Conservation (phyloP, 441 rosid species). For the Corymbia calophylla region DNA sequence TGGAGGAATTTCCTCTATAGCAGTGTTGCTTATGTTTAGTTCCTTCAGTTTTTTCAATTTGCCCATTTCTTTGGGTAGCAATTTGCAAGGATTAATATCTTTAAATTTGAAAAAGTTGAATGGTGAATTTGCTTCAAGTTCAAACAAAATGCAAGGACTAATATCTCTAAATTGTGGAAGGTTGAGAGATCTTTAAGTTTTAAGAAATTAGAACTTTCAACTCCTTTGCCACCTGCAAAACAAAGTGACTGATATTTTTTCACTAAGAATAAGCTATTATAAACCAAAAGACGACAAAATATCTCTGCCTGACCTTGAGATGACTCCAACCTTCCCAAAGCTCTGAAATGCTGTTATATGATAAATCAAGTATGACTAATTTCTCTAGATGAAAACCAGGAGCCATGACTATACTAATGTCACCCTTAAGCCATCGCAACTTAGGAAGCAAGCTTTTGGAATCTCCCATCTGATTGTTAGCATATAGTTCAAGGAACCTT, state of each 20-base stretch:
- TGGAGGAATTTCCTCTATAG: background rate
- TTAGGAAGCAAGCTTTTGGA: background rate
- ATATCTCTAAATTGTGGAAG: background rate
- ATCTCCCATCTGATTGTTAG: background rate
- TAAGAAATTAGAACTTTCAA: background rate
- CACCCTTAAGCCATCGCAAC: background rate
- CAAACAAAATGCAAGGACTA: background rate
- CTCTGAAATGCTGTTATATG: accelerated
- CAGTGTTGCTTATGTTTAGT: no score
- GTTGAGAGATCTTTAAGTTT: background rate
- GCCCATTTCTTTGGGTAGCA: background rate
- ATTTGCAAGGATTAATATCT: no score
- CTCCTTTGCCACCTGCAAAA: background rate
- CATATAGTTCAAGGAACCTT: background rate
- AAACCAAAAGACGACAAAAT: background rate
- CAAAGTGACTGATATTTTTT: background rate
- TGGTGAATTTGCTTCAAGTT: background rate
- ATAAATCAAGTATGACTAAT: background rate
- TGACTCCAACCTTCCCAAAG: background rate
- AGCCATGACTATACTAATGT: no score
- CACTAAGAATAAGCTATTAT: background rate
- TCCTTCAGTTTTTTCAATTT: no score
- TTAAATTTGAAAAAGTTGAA: no score
- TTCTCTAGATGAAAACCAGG: no score
- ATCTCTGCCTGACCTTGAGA: background rate